phyloP scores from a whole-genome alignment of 225 moss, liverwort and hornwort species.

The Pleurozium schreberi region DNA sequence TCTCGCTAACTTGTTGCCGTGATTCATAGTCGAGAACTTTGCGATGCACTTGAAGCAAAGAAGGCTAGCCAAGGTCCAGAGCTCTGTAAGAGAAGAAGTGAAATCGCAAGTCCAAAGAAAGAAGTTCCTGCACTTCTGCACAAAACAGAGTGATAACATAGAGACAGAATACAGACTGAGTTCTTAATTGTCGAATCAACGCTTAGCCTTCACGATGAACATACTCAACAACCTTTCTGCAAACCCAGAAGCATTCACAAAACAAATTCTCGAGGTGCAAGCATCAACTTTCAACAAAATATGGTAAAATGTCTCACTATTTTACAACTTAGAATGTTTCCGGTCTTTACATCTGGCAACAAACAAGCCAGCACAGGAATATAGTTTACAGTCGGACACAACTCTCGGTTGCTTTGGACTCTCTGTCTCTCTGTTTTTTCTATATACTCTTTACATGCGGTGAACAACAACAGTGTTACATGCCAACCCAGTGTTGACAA shows the following conservation, averaged over 20 bases:
- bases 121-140: background rate
- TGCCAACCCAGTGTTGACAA: background rate
- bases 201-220: background rate
- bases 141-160: background rate
- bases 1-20: background rate
- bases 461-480: background rate
- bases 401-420: background rate
- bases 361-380: background rate
- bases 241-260: background rate
- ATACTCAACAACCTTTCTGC: background rate
- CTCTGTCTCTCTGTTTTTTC: background rate
- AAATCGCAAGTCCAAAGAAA: background rate
- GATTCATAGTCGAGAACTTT: background rate
- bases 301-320: background rate
- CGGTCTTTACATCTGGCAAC: background rate
- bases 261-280: background rate
- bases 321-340: slow-evolving; percentile 9
- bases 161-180: background rate
- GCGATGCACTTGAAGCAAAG: background rate
- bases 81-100: background rate
- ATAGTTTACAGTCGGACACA: background rate
- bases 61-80: background rate
- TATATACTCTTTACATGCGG: background rate
- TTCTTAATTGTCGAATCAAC: background rate
- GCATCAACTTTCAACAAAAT: background rate